Evolutionary conservation across 192 early-diverging fungal genomes (phyloP).

Genomic region (Rhizophagus clarus): DNA sequence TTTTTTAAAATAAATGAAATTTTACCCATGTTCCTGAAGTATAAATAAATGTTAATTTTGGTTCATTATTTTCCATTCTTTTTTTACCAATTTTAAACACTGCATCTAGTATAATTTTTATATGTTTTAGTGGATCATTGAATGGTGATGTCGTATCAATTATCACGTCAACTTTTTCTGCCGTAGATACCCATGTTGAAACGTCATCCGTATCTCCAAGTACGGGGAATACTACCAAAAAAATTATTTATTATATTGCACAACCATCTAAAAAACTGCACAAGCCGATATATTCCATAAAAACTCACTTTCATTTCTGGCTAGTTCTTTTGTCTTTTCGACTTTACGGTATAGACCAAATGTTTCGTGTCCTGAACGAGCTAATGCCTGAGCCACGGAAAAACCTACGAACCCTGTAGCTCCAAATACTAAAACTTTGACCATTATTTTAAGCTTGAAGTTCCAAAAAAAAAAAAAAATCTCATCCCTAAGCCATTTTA

Average conservation of each 20-base stretch:
- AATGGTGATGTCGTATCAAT: conserved; percentile 35
- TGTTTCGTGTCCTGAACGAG: conserved; percentile 39
- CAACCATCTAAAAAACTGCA: no score
- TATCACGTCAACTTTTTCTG: conserved; percentile 35
- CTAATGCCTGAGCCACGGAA: conserved; percentile 38
- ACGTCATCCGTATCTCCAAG: conserved; percentile 25
- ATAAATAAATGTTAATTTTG: conserved; percentile 38
- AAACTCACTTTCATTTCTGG: conserved; percentile 32
- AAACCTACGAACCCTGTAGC: conserved; percentile 45
- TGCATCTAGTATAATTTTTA: conserved; percentile 33
- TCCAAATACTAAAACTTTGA: conserved; percentile 45
- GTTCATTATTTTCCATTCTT: conserved; percentile 14
- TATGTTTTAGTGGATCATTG: not conserved
- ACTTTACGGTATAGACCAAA: conserved; percentile 40
- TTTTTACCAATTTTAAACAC: conserved; percentile 36
- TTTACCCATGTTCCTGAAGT: conserved; percentile 40
- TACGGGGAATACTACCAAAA: conserved; percentile 24
- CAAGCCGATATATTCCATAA: no score
- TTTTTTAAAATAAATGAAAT: no score
- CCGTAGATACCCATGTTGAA: conserved; percentile 20
- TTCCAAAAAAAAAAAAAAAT: not conserved
- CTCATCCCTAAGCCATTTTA: no score
- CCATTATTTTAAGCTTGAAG: conserved; percentile 23
- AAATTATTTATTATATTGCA: not conserved
- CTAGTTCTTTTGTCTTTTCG: conserved; percentile 29